These are phyloP conservation scores for Metschnikowia hibisci DNA, from an alignment of 805 yeast species.

Conservation along the genomic window DNA sequence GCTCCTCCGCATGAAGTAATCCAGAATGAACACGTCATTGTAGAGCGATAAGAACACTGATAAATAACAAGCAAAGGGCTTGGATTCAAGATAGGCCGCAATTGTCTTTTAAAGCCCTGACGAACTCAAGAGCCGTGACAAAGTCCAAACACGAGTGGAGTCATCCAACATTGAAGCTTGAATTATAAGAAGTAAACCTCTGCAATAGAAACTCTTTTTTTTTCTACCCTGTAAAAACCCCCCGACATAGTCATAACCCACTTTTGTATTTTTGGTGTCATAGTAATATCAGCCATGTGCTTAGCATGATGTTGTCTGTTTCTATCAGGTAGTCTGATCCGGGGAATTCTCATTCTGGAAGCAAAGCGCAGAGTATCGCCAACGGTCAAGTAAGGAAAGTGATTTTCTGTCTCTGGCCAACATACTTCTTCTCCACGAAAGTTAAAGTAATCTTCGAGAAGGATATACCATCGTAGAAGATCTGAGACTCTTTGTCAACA, in stretches of 20 bases:
- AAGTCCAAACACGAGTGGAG: constrained; percentile 65
- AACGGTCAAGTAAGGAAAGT: constrained; percentile 65
- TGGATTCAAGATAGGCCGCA: constrained; percentile 44
- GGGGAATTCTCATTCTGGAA: constrained; percentile 55
- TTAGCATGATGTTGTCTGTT: constrained; percentile 46
- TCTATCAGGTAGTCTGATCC: constrained; percentile 53
- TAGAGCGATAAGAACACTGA: constrained; percentile 68
- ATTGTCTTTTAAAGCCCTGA: constrained; percentile 54
- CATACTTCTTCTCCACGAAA: constrained; percentile 66
- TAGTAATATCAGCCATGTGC: constrained; percentile 37
- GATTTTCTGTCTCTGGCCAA: constrained; percentile 63
- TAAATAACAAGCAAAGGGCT: constrained; percentile 61
- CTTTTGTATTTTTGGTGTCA: constrained; percentile 53
- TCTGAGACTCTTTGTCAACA: constrained; percentile 39
- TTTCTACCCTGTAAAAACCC: constrained; percentile 70
- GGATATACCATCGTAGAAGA: constrained; percentile 52
- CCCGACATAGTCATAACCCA: constrained; percentile 61
- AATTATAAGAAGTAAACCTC: constrained; percentile 54
- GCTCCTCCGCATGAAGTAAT: no score
- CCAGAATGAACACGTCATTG: no score
- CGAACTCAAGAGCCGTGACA: constrained; percentile 63
- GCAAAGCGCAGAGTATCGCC: constrained; percentile 61
- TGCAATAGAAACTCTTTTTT: constrained; percentile 66
- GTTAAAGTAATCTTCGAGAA: constrained; percentile 47
- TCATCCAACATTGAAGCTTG: constrained; percentile 55